Evolutionary conservation across 1,284 basidiomycete genomes (phyloP).

Genomic region (Trametes pubescens): DNA sequence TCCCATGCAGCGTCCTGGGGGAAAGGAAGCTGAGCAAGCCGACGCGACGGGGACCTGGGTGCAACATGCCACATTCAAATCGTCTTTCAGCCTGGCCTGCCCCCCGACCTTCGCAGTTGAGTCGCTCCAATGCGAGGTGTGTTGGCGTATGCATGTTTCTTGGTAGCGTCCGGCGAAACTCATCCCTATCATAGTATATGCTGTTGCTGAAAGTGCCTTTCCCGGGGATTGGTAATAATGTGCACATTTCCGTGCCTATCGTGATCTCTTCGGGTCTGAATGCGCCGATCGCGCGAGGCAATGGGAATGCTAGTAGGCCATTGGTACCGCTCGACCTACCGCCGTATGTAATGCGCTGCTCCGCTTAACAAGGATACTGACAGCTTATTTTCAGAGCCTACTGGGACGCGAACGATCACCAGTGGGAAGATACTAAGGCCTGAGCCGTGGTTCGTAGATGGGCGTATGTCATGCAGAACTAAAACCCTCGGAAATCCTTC

Average conservation of each 20-base stretch:
- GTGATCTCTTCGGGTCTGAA: conserved; percentile 21
- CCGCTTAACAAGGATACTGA: not conserved
- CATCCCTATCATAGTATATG: conserved; percentile 5
- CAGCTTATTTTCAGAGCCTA: not conserved
- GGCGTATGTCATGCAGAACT: too few relatives aligned
- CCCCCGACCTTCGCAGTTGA: conserved; percentile 23
- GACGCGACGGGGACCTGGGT: conserved; percentile 14
- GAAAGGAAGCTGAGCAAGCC: not conserved
- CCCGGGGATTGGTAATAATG: conserved; percentile 23
- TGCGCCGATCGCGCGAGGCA: conserved; percentile 7
- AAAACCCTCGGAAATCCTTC: too few relatives aligned
- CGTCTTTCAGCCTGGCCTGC: conserved; percentile 14
- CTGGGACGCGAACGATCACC: not conserved
- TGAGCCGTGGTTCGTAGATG: conserved; percentile 1
- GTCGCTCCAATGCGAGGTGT: conserved; percentile 5
- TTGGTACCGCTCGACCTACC: not conserved
- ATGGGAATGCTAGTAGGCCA: not conserved
- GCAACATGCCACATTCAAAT: conserved; percentile 17
- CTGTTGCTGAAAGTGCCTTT: conserved; percentile 23
- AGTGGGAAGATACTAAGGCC: conserved; percentile 4
- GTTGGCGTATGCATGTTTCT: not conserved
- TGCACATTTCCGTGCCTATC: conserved; percentile 15
- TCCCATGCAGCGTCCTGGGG: not conserved
- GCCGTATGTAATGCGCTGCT: not conserved
- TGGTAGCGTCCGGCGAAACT: not conserved